A percentile compares a stretch with the other conserved stretches of the same genome.
Conservation (phyloP, 129 eudicot species). For the Escallonia rubra region DNA sequence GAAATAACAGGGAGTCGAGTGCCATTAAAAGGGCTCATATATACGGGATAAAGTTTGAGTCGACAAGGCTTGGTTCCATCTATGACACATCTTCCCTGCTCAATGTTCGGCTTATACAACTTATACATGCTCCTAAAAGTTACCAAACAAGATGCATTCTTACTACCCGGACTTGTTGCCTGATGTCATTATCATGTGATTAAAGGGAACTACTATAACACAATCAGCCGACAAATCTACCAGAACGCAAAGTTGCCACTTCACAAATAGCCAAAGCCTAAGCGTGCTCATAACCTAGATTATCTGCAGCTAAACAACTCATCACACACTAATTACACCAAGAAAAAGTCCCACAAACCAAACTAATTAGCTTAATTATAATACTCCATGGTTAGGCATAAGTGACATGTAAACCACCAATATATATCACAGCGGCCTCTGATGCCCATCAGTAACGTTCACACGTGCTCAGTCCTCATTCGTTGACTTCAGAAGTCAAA, state of each 20-base stretch:
- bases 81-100: too few species aligned
- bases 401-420: slow-evolving; percentile 34
- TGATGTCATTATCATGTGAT: too few species aligned
- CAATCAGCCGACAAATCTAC: too few species aligned
- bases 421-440: not conserved
- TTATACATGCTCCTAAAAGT: too few species aligned
- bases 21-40: too few species aligned
- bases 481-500: slow-evolving; percentile 40
- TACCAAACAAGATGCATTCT: too few species aligned
- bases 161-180: too few species aligned
- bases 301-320: slow-evolving; percentile 32
- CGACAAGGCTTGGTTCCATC: too few species aligned
- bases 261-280: slow-evolving; percentile 4
- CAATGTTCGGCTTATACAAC: too few species aligned
- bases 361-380: not conserved
- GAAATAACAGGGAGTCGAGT: too few species aligned
- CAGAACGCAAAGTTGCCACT: slow-evolving; percentile 1
- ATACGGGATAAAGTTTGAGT: too few species aligned
- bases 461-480: slow-evolving; percentile 43
- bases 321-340: slow-evolving; percentile 34
- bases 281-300: slow-evolving; percentile 32
- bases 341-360: slow-evolving; percentile 13
- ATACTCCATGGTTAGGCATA: slow-evolving; percentile 28
- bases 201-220: too few species aligned
- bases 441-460: slow-evolving; percentile 6